Base-by-base conservation (phyloP, 2,329 filamentous ascomycete species). In the Trichoderma simmonsii region DNA sequence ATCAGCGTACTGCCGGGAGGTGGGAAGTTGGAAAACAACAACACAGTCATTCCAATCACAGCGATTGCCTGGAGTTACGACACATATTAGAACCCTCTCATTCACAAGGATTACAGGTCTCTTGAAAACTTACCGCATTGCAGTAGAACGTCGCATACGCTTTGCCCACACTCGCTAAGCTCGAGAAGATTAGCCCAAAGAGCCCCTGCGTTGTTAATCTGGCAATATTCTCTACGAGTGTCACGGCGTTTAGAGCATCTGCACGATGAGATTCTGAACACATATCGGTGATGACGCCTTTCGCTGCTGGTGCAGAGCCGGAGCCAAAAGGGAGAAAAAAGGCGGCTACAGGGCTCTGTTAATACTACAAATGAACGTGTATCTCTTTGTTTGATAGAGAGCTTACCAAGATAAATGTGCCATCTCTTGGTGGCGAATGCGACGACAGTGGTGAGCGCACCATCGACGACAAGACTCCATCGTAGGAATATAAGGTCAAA, bases 211-310 rank as follows among this genome's bases (percentile, higher is more conserved):
- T 93, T 0, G 86, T 83, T 2, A 93, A 80, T 28, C 87, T 83
- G 0, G 90, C 91, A 36, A 92, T 85, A 74, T 92, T 92, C 77
- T 93, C 91, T 0, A 93, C 88, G 0, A 93, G 81, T 0, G 90
- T 92, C 14, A 93, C 89, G 0, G 89, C 90, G 51, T 90, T 89
- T 3, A 93, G 81, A 0, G 91, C 91, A 76, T 93, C 91, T 0
- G 88, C 85, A 0, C 91, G 85, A 70, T 91, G 87, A 0, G 84
- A 84, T 1, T 88, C 83, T 0, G 89, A 83, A 59, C 90, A 90
- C 90, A 93, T 91, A 71, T 91, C 88, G 0, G 92, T 86, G 72
- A 93, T 92, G n/a, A 91, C 89, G 0, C 91, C 91, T 75, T 93
- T 93, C 1, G 90, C 90, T 0, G 91, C 90, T 0, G 90, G 87